Base-by-base conservation (phyloP, 441 rosid genomes). In the Aleurites moluccanus region DNA sequence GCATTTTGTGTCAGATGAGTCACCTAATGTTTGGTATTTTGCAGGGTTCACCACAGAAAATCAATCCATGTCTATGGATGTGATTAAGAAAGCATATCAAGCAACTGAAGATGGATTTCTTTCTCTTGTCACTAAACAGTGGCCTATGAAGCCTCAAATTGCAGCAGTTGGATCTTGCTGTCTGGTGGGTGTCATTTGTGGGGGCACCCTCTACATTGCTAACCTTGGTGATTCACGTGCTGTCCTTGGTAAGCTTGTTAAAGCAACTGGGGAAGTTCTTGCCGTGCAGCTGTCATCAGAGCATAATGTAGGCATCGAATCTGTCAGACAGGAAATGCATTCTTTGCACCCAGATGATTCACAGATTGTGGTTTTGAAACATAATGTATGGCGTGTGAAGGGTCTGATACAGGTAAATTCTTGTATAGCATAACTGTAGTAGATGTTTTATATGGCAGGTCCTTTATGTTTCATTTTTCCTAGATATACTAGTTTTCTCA, bases 111-210 rank as follows among this genome's bases (percentile, higher is more conserved):
- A 96, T 50, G 97, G 96, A 2, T 93, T 96, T 82, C 67, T 87
- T 40, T 88, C 98, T 49, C 72, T 91, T 30, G 99, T 96, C 30
- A 77, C 92, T 33, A 85, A 78, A 72, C 97, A 92, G 57, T 96
- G 97, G 90, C 91, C 77, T 28, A 80, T 75, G 77, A 92, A 87
- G 57, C 99, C 99, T 28, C 97, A 93, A 69, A 91, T 93, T 71
- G 97, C 99, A 16, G 88, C 98, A 25, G 98, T 95, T 61, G 99
- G 99, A 71, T 87, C 99, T 4, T 96, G 99, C 85, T 96, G 99
- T 78, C 88, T 96, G 65, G 89, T 86, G 8, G 88, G 94, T 27
- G 85, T 93, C 70, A 86, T 96, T 61, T 93, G 97, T 81, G 86
- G 78, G 3, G 94, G 92, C 20, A 33, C 45, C 44, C 45, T 62